Evolutionary conservation across 768 basidiomycete genomes (phyloP).

Genomic region (Termitomyces sp.): DNA sequence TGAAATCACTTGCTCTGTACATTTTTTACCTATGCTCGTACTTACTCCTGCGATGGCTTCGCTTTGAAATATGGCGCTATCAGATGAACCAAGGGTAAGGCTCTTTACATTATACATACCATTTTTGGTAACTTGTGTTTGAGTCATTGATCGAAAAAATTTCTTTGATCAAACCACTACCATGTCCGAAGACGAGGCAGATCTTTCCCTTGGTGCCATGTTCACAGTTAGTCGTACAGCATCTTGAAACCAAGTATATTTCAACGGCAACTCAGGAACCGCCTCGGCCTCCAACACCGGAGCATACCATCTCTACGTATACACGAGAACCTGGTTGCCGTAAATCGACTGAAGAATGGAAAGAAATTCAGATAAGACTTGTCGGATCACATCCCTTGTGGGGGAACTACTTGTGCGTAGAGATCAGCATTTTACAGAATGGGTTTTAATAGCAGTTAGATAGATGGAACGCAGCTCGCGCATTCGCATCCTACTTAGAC

Average conservation of each 20-base stretch:
- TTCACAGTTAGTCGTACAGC: conserved; percentile 43
- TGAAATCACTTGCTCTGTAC: too few relatives aligned
- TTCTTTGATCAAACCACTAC: conserved; percentile 5
- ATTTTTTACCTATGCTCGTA: not conserved
- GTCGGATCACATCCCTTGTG: conserved; percentile 81
- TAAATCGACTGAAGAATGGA: conserved; percentile 24
- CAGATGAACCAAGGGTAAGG: too few relatives aligned
- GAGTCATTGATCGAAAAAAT: not conserved
- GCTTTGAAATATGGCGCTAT: too few relatives aligned
- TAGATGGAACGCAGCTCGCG: conserved; percentile 81
- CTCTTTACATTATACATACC: too few relatives aligned
- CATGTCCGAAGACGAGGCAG: conserved; percentile 14
- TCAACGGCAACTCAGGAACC: conserved; percentile 45
- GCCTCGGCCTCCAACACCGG: conserved; percentile 63
- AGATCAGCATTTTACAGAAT: not conserved
- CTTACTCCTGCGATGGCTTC: too few relatives aligned
- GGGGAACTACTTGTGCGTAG: conserved; percentile 71
- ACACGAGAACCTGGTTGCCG: conserved; percentile 29
- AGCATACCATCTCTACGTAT: conserved; percentile 53
- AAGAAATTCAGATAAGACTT: conserved; percentile 56
- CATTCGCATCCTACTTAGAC: conserved; percentile 70
- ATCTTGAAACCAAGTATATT: conserved; percentile 1
- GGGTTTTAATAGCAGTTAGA: not conserved
- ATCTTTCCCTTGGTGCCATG: conserved; percentile 21
- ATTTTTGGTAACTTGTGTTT: not conserved